Conservation (phyloP, 768 basidiomycete genomes). For the Lactarius psammicola region DNA sequence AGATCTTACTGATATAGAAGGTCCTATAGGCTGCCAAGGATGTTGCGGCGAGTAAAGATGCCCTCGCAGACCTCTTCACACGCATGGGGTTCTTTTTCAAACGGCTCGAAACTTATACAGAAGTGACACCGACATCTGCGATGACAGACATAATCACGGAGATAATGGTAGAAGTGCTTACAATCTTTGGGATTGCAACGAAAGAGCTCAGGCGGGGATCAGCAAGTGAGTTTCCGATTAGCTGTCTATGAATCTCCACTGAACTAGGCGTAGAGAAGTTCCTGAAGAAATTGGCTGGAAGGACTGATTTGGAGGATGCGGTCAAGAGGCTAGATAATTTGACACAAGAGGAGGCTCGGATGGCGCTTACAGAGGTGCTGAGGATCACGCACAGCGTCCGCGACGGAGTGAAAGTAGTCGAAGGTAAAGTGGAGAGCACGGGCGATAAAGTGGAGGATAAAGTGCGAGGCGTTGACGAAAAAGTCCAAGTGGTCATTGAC, state of each 20-base stretch:
- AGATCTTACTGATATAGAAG: neutral
- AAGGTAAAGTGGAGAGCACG: neutral
- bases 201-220: neutral
- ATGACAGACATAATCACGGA: neutral
- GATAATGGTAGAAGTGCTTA: neutral
- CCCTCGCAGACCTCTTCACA: neutral
- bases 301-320: neutral
- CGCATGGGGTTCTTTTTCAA: neutral
- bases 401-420: neutral
- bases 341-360: neutral
- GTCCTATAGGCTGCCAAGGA: neutral
- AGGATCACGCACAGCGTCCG: neutral
- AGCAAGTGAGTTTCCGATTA: neutral
- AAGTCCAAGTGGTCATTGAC: neutral
- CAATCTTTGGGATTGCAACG: neutral
- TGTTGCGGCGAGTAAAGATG: neutral
- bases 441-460: too few relatives aligned
- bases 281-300: neutral
- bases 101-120: neutral
- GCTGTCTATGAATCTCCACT: neutral
- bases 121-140: neutral
- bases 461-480: neutral
- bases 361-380: neutral
- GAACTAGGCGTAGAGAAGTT: neutral
- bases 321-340: neutral